phyloP scores from a whole-genome alignment of 2,329 filamentous ascomycete species.

The Diaporthe sp. region DNA sequence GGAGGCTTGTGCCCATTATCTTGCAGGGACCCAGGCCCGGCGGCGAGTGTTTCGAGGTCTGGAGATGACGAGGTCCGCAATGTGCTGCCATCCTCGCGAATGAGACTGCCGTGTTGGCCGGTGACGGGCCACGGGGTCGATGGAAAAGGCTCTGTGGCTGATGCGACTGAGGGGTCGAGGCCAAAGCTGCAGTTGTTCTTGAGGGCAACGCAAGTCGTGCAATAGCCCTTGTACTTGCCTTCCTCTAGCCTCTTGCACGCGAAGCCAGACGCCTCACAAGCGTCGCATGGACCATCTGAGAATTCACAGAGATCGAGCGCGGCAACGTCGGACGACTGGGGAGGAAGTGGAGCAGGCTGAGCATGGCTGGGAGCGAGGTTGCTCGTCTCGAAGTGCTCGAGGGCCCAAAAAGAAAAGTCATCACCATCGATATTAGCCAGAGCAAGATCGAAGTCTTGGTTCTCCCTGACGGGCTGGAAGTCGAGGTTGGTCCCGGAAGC shows the following conservation, averaged over 20 bases:
- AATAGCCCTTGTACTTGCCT: constrained; percentile 69
- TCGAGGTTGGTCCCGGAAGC: constrained; percentile 50
- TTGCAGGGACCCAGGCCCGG: constrained; percentile 38
- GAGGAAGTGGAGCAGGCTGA: constrained; percentile 1
- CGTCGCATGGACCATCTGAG: constrained; percentile 59
- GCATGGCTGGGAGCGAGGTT: constrained; percentile 43
- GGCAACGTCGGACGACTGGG: constrained; percentile 34
- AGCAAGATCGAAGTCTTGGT: constrained; percentile 61
- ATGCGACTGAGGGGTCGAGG: constrained; percentile 45
- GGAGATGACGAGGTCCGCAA: constrained; percentile 37
- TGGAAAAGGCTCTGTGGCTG: constrained; percentile 53
- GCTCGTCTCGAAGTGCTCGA: constrained; percentile 65
- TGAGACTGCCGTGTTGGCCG: constrained; percentile 54
- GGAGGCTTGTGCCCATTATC: constrained; percentile 36
- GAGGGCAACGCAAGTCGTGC: constrained; percentile 71
- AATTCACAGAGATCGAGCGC: constrained; percentile 53
- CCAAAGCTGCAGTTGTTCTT: constrained; percentile 69
- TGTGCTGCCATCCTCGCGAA: constrained; percentile 46
- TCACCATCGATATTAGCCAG: constrained; percentile 67
- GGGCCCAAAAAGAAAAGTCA: constrained; percentile 68
- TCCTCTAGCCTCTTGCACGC: constrained; percentile 71
- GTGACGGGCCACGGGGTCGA: constrained; percentile 57
- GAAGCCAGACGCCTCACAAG: constrained; percentile 63
- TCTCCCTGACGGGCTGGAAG: constrained; percentile 34
- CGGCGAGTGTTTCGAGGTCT: constrained; percentile 40